Conservation (phyloP, 2,329 filamentous ascomycete species). For the Diaporthe destruens region DNA sequence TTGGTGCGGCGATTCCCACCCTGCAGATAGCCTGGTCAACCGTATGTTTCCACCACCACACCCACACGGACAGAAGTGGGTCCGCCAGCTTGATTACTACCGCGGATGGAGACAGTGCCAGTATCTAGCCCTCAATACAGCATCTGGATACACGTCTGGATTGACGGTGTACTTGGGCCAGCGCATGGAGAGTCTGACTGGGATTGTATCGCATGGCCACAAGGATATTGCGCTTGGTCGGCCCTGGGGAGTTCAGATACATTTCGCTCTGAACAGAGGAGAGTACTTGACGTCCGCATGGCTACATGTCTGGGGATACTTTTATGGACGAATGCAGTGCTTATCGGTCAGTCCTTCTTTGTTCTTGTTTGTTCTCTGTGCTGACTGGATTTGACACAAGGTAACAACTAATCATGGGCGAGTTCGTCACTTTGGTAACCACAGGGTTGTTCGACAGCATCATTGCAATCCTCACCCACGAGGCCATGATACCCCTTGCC, state of each 20-base stretch:
- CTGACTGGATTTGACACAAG: not conserved
- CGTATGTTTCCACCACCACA: constrained; percentile 10
- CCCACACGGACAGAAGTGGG: not conserved
- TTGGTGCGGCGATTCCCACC: not conserved
- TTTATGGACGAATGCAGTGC: not conserved
- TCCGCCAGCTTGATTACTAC: constrained; percentile 16
- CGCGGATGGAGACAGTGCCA: constrained; percentile 25
- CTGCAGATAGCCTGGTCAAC: not conserved
- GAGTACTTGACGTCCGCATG: constrained; percentile 18
- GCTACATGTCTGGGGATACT: not conserved
- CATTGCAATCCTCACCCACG: not conserved
- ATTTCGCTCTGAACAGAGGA: not conserved
- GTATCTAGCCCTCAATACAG: constrained; percentile 11
- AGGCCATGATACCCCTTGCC: not conserved
- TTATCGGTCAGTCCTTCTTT: not conserved
- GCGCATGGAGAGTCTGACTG: not conserved
- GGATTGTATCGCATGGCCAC: constrained; percentile 11
- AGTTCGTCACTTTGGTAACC: not conserved
- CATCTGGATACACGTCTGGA: constrained; percentile 9
- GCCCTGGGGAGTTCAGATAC: not conserved
- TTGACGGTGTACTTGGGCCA: constrained; percentile 15
- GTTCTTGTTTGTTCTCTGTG: not conserved
- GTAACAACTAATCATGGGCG: constrained; percentile 8
- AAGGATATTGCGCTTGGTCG: not conserved
- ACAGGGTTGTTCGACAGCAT: not conserved